These are phyloP conservation scores for Fonsecaea erecta DNA, from an alignment of 2,329 filamentous ascomycete genomes.

Conservation along the genomic window DNA sequence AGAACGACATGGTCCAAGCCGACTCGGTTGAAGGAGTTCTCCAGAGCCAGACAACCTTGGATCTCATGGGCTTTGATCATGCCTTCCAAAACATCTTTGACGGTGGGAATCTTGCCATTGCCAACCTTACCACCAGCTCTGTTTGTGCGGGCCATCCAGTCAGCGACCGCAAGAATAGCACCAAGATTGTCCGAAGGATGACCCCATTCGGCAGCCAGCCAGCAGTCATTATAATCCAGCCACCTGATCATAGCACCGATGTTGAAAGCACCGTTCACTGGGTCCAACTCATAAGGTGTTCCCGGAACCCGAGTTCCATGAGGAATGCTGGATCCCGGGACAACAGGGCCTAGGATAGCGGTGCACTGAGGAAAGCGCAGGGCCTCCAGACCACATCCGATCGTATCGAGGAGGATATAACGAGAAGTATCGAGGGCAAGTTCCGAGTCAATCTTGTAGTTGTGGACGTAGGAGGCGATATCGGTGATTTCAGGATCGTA, in stretches of 20 bases:
- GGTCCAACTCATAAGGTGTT: constrained; percentile 91
- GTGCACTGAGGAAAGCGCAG: constrained; percentile 94
- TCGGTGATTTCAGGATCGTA: constrained; percentile 95
- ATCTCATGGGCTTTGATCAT: constrained; percentile 99
- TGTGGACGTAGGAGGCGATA: constrained; percentile 93
- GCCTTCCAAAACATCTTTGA: constrained; percentile 89
- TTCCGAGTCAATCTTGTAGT: constrained; percentile 86
- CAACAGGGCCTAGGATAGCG: constrained; percentile 89
- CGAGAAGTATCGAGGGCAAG: constrained; percentile 95
- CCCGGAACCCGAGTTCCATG: constrained; percentile 90
- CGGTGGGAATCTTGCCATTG: constrained; percentile 77
- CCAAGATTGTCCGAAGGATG: constrained; percentile 98
- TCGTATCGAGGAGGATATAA: constrained; percentile 94
- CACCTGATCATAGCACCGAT: constrained; percentile 98
- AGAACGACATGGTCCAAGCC: constrained; percentile 96
- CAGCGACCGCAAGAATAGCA: constrained; percentile 92
- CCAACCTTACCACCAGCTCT: constrained; percentile 76
- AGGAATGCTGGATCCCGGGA: constrained; percentile 87
- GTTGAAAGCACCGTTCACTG: constrained; percentile 96
- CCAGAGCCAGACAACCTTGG: constrained; percentile 91
- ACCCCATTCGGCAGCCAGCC: constrained; percentile 98
- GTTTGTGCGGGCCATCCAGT: constrained; percentile 97
- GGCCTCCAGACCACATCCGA: constrained; percentile 94
- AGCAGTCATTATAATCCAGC: constrained; percentile 99
- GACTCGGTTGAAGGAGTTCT: constrained; percentile 99